Evolutionary conservation across 371 early-diverging fungal genomes (phyloP).

Genomic region (Actinomortierella wolfii): DNA sequence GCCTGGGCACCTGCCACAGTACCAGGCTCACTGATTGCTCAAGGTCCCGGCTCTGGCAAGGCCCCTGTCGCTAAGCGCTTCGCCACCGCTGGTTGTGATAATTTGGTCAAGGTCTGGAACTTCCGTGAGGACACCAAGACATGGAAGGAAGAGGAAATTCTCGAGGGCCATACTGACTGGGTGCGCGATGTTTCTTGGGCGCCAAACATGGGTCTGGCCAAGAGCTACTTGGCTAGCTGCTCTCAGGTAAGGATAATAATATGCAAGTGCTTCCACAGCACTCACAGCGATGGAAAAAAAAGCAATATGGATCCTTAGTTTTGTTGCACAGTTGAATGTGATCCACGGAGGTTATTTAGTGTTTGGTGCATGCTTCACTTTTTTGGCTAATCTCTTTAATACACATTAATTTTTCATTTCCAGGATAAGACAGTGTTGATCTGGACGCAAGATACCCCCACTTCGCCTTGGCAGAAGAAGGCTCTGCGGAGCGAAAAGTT

Average conservation of each 20-base stretch:
- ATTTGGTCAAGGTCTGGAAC: conserved; percentile 93
- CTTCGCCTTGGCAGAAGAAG: conserved; percentile 75
- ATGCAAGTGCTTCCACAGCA: not conserved
- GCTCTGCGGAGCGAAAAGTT: conserved; percentile 79
- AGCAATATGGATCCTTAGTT: no score
- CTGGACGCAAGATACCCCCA: conserved; percentile 88
- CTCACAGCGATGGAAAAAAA: no score
- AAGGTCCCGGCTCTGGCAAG: conserved; percentile 59
- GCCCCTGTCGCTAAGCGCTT: conserved; percentile 76
- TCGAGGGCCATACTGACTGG: conserved; percentile 97
- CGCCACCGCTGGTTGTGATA: conserved; percentile 96
- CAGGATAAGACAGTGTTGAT: conserved; percentile 93
- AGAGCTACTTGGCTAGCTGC: conserved; percentile 89
- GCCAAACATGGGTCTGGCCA: conserved; percentile 91
- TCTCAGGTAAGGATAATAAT: conserved; percentile 76
- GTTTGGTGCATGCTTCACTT: not conserved
- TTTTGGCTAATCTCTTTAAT: not conserved
- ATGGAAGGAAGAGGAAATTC: conserved; percentile 78
- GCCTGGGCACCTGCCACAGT: conserved; percentile 93
- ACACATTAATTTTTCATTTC: not conserved
- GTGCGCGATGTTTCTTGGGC: conserved; percentile 98
- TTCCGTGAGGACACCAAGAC: conserved; percentile 76
- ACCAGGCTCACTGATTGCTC: conserved; percentile 81
- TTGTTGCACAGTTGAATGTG: no score
- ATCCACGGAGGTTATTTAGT: conserved; percentile 2